Base-by-base conservation (phyloP, 2,329 filamentous ascomycete species). In the Venturia aucupariae region DNA sequence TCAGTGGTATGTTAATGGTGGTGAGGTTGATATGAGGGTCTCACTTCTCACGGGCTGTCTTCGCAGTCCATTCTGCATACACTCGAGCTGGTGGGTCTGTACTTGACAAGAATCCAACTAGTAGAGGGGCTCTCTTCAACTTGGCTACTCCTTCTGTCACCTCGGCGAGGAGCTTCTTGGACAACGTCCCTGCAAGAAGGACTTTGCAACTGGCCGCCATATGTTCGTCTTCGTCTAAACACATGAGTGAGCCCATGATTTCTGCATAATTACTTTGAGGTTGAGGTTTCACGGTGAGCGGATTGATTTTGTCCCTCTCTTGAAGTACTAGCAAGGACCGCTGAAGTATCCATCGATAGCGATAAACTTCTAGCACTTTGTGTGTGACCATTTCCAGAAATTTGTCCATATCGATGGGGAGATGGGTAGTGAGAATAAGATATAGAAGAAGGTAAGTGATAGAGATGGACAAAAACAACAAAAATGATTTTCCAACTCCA, bases 1-100 rank as follows among this genome's bases (percentile, higher is more conserved):
- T 51, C 13, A 55, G 32, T 62, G 62, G 55, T 55, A 57, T 62
- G 59, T 54, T 64, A n/a, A n/a, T n/a, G 60, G 60, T 24, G 15
- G 59, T 15, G 19, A 60, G 22, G 27, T 22, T 41, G 38, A 27
- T 41, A 19, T 24, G n/a, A 32, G 32, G 17, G n/a, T 74, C 89
- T 88, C 82, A 97, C 92, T 97, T 95, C 76, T 97, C 93, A 76
- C 87, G 84, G 77, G 91, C 96, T 4, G 94, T 97, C 83, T 96
- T 97, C 76, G 91, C 90, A 48, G 93, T 97, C 90, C 91, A 97
- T 76, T 97, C 90, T 64, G 94, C 94, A 75, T 99, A 97, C 80
- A 95, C 91, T 70, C 90, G 82, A 39, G 93, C 93, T 46, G 92
- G 90, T 38, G 92, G 91, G 77, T 99, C 94, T 68, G 84, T 84